Base-by-base conservation (phyloP, 805 yeast species). In the Yarrowia hollandica region DNA sequence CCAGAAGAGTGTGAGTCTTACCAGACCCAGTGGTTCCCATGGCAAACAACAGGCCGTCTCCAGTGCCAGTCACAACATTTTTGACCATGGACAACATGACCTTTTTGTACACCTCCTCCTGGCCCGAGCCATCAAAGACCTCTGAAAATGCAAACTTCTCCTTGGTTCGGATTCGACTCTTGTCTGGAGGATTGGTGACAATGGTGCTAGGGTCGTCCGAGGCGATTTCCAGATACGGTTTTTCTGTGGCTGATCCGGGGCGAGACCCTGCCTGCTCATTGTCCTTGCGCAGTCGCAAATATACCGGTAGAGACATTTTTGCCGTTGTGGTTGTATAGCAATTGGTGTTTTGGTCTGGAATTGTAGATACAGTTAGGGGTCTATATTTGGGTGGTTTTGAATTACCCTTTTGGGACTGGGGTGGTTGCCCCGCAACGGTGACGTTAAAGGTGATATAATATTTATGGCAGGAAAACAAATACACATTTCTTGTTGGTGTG, bases 21-120 rank as follows among this genome's bases (percentile, higher is more conserved):
- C 84, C 84, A 5, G 81, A 74, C 31, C 79, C 79, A 0, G 83
- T 77, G 30, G 84, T 80, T 1, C 85, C 85, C 64, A 81, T 64
- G 0, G 82, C 74, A 63, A 81, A 77, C 26, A 79, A 63, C 8
- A 77, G 68, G 18, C 77, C 72, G 63, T 80, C 83, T 16, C 71
- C 69, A 10, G 60, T 37, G 8, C 72, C 73, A 2, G 63, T 64
- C 3, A 72, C 55, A 7, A 65, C 66, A 37, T 64, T 55, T 22
- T 66, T 65, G 22, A 77, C 70, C 46, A 75, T 64, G 4, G 75
- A 73, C 28, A 62, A 60, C 8, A 74, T 71, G 11, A 72, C 69
- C 1, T 62, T 62, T 10, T 69, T 67, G 67, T 74, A 79, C 3
- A 78, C 64, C 14, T 75, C 73, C 21, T 64, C 59, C 42, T 77